Percentiles rank a stretch among this genome's conserved stretches.
phyloP scores from a whole-genome alignment of 2,329 filamentous ascomycete species.

The Ophiocordyceps robertsii region DNA sequence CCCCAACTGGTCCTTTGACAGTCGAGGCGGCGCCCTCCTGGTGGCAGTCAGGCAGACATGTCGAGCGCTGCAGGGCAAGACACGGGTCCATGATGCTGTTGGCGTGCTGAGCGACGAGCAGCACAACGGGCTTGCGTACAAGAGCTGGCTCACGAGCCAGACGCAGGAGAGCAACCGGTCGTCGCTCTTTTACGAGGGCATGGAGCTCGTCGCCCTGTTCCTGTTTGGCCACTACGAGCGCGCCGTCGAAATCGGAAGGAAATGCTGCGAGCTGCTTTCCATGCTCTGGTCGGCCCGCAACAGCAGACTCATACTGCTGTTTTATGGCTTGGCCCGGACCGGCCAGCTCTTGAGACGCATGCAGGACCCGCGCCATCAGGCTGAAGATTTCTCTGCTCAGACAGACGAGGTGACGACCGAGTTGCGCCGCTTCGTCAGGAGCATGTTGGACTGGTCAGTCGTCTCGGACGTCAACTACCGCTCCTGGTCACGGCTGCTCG shows the following conservation, averaged over 20 bases:
- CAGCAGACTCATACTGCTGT: slow-evolving; percentile 42
- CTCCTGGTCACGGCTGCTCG: slow-evolving; percentile 53
- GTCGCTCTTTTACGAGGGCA: slow-evolving; percentile 53
- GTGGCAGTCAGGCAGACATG: slow-evolving; percentile 52
- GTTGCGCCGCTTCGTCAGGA: slow-evolving; percentile 40
- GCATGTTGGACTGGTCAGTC: slow-evolving; percentile 49
- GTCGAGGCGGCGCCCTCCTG: slow-evolving; percentile 57
- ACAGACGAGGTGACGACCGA: slow-evolving; percentile 35
- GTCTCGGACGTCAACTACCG: slow-evolving; percentile 60
- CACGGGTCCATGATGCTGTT: slow-evolving; percentile 32
- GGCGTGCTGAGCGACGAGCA: slow-evolving; percentile 55
- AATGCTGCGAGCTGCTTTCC: slow-evolving; percentile 30
- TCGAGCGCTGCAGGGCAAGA: slow-evolving; percentile 65
- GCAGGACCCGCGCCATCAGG: slow-evolving; percentile 29
- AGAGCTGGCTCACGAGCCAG: slow-evolving; percentile 40
- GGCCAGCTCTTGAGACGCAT: slow-evolving; percentile 35
- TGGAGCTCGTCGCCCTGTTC: slow-evolving; percentile 49
- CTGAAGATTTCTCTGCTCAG: slow-evolving; percentile 28
- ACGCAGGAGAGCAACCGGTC: slow-evolving; percentile 49
- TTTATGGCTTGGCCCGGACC: slow-evolving; percentile 44
- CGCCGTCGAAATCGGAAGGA: slow-evolving; percentile 42
- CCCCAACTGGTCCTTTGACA: slow-evolving; percentile 56
- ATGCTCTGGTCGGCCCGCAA: slow-evolving; percentile 48
- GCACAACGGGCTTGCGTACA: slow-evolving; percentile 46
- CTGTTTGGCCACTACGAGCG: slow-evolving; percentile 49